Conservation (phyloP, 2,329 filamentous ascomycete genomes). For the Hymenoscyphus salicellus region DNA sequence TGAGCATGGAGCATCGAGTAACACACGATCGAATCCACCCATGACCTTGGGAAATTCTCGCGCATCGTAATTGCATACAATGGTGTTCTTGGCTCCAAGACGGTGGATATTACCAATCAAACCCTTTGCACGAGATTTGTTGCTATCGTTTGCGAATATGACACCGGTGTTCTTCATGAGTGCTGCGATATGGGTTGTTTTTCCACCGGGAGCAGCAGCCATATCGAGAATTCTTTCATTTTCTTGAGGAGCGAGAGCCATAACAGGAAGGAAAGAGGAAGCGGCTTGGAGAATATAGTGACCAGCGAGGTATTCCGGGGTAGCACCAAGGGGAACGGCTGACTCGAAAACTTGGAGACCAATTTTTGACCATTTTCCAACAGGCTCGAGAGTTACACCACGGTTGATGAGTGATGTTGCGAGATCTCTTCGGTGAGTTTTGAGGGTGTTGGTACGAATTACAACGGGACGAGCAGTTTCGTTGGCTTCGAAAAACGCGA, state of each 20-base stretch:
- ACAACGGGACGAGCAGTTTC: constrained; percentile 91
- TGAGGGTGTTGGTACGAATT: constrained; percentile 93
- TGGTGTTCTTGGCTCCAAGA: constrained; percentile 85
- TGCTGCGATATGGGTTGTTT: constrained; percentile 93
- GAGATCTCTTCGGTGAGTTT: constrained; percentile 71
- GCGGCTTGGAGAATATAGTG: constrained; percentile 98
- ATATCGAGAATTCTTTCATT: constrained; percentile 87
- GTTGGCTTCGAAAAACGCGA: constrained; percentile 98
- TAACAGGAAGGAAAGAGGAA: constrained; percentile 93
- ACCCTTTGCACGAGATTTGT: constrained; percentile 90
- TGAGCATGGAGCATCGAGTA: constrained; percentile 93
- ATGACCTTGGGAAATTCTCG: constrained; percentile 91
- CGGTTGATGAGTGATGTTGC: constrained; percentile 93
- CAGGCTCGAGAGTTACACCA: constrained; percentile 91
- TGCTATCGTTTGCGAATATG: constrained; percentile 95
- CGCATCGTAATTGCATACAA: constrained; percentile 94
- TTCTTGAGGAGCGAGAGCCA: constrained; percentile 93
- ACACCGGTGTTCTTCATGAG: constrained; percentile 97
- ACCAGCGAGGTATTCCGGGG: constrained; percentile 93
- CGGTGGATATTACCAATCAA: constrained; percentile 97
- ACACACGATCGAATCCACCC: constrained; percentile 90
- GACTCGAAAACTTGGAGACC: constrained; percentile 95
- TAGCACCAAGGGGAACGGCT: constrained; percentile 76
- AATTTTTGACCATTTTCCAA: constrained; percentile 98
- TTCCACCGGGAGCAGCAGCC: constrained; percentile 93